Evolutionary conservation across 306 rosid species (phyloP), one percentile per base, ranked within the genome.

Genomic region (Medicago ruthenica): DNA sequence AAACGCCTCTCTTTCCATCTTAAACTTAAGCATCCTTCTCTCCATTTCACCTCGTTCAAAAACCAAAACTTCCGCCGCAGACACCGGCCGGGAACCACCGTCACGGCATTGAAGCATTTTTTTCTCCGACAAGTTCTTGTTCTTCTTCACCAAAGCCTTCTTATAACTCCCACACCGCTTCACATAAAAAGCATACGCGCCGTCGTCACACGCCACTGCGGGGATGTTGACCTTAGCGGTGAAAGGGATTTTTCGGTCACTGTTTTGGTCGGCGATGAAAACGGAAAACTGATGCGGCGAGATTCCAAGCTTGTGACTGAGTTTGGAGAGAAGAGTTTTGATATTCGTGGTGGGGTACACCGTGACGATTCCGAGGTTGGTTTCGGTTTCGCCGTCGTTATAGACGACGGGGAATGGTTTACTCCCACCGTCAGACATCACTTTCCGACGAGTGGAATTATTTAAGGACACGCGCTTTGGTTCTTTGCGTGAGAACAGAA

Each of bases 251-350:
- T 81, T 75, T 63, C 81, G 78, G 70, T 73, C 77, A n/a, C 69
- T 63, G 4, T 68, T 76, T 10, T 62, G 4, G 17, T 84, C 67
- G 59, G 85, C 78, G 50, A 92, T 60, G 37, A 76, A 89, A 21
- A 82, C 84, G 5, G 89, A 76, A 80, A 88, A 87, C 24, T 83
- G 87, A 66, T 85, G 80, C 7, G 88, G 77, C 2, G 91, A 75
- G 81, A 90, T 80, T 74, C 92, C 90, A 75, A 90, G 83, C 89
- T 53, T 80, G 59, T 74, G 71, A 80, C 90, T 83, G 50, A 88
- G 54, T 20, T 70, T 9, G n/a, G 76, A 39, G 18, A 80, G 82
- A 16, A 90, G 81, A 8, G 24, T 70, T 77, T 85, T 82, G 85
- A 87, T 87, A n/a, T 75, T 81, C 67, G 81, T 58, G 3, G 81